Evolutionary conservation across 331 rosid genomes (phyloP), one percentile per base, ranked within the genome.

Genomic region (Dryas integrifolia): DNA sequence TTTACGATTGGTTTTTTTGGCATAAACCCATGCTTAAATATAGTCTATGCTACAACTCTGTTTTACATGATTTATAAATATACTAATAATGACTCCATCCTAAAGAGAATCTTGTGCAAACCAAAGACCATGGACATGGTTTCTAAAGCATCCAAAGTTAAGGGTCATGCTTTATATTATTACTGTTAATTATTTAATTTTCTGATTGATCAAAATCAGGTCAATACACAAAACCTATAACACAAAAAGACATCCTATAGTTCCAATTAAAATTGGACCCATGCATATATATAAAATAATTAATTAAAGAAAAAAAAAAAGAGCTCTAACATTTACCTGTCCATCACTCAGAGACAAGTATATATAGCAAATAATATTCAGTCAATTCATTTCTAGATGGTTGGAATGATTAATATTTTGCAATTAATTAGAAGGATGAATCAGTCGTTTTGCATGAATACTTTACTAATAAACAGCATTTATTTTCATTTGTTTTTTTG

Each of bases 71-170:
- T 3, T 30, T 24, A 56, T 14, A 9, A 24, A 9, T 10, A 10
- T 57, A 24, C 40, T 58, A 12, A 11, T 10, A 30, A 58, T 13
- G 35, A 59, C 40, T 59, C 45, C 45, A 2, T 21, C 43, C 65
- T 6, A 13, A 53, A 70, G 58, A 69, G 62, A 76, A 67, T 65
- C 73, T 71, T 15, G 52, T 11, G 62, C 7, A 41, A 40, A 66
- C 18, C 5, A 35, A 38, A 40, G 3, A 9, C 55, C 62, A 63
- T 9, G 65, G 69, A 46, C 13, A 43, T 4, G 12, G 41, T 61
- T 50, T 58, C 72, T 10, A 67, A 45, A 49, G 47, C 49, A 65
- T 65, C 58, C 74, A 26, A 66, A 65, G 68, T 46, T 18, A 47
- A 67, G 48, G 30, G 30, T 44, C 38, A 24, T 59, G 48, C 7